A percentile compares a stretch with the other conserved stretches of the same genome.
Evolutionary conservation across 2,329 filamentous ascomycete species (phyloP).

Genomic region (Laburnicola sp.): DNA sequence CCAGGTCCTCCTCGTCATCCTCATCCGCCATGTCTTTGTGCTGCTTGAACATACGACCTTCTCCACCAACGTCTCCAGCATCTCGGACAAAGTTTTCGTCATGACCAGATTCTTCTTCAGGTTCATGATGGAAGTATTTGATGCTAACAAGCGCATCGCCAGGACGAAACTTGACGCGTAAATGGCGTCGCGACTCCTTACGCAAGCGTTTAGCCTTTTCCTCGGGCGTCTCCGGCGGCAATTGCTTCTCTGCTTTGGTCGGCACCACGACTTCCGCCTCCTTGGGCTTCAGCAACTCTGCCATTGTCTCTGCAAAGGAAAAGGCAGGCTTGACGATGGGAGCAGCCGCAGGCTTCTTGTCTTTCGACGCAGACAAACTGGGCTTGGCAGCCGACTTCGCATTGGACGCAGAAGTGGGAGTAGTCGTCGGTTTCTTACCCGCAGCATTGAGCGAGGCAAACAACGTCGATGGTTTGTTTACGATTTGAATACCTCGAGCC

Average conservation of each 20-base stretch:
- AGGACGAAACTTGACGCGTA: constrained; percentile 72
- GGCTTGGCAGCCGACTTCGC: constrained; percentile 33
- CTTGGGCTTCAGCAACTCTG: constrained; percentile 57
- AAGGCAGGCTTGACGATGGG: constrained; percentile 38
- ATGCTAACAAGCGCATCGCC: constrained; percentile 68
- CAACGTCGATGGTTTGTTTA: constrained; percentile 51
- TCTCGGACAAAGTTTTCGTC: constrained; percentile 70
- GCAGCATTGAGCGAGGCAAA: constrained; percentile 53
- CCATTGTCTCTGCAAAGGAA: constrained; percentile 48
- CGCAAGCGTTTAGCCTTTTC: constrained; percentile 68
- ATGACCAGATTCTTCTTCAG: constrained; percentile 69
- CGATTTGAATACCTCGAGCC: constrained; percentile 41
- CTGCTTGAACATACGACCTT: constrained; percentile 57
- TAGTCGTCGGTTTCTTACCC: constrained; percentile 47
- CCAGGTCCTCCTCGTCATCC: constrained; percentile 62
- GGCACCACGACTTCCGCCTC: constrained; percentile 53
- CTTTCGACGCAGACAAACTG: constrained; percentile 23
- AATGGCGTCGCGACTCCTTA: constrained; percentile 70
- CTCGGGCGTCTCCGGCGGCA: constrained; percentile 65
- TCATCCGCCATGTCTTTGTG: constrained; percentile 67
- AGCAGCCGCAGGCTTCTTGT: constrained; percentile 33
- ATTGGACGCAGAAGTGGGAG: constrained; percentile 24
- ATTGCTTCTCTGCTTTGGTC: constrained; percentile 56
- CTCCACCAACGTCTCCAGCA: constrained; percentile 71
- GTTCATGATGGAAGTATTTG: constrained; percentile 71